Evolutionary conservation across 371 early-diverging fungal species (phyloP).

Genomic region (Syncephalastrum sp.): DNA sequence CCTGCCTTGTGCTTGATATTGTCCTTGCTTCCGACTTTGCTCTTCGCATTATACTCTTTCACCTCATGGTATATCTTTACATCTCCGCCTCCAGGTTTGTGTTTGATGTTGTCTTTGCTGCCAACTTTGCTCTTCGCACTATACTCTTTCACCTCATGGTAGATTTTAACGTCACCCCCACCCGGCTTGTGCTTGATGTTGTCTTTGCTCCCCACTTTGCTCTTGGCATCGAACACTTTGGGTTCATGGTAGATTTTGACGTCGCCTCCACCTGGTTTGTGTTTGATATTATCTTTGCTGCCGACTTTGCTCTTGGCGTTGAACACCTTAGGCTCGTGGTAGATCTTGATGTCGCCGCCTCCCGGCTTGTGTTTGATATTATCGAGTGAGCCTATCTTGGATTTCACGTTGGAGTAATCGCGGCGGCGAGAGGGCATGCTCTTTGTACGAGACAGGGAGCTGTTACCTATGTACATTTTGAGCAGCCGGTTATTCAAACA

Average conservation of each 20-base stretch:
- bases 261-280: conserved; percentile 20
- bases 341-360: conserved; percentile 16
- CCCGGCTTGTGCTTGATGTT: conserved; percentile 23
- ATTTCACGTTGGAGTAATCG: conserved; percentile 8
- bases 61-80: conserved; percentile 13
- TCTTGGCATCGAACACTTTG: conserved; percentile 4
- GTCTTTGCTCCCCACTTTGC: conserved; percentile 22
- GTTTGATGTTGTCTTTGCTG: conserved; percentile 14
- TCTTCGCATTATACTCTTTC: conserved; percentile 7
- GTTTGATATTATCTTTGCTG: conserved; percentile 15
- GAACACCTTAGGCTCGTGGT: conserved; percentile 4
- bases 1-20: conserved; percentile 22
- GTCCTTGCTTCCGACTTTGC: conserved; percentile 17
- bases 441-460: no score
- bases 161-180: conserved; percentile 17
- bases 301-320: conserved; percentile 18
- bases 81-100: conserved; percentile 18
- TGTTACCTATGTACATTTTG: no score
- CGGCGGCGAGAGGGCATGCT: background rate
- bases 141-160: conserved; percentile 4
- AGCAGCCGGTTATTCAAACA: no score
- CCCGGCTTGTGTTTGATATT: conserved; percentile 24
- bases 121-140: conserved; percentile 19
- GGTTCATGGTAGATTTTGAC: conserved; percentile 16
- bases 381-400: conserved; percentile 23